Evolutionary conservation across 164 flowering plant species (phyloP).

Genomic region (Houttuynia cordata): DNA sequence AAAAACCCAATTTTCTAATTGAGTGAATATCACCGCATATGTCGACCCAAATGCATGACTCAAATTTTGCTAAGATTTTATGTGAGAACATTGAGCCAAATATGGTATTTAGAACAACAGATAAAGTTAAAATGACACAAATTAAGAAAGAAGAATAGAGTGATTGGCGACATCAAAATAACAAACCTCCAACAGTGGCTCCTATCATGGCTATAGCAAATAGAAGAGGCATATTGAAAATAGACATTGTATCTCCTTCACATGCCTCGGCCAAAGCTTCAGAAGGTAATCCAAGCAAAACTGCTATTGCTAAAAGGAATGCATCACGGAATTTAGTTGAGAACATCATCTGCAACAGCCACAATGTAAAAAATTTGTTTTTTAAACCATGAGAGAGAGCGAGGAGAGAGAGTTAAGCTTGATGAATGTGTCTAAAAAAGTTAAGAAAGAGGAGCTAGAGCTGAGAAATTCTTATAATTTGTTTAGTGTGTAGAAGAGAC

Average conservation of each 20-base stretch:
- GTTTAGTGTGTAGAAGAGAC: no score
- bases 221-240: conserved; percentile 66
- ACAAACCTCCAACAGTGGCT: conserved; percentile 80
- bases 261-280: conserved; percentile 90
- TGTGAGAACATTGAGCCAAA: not conserved
- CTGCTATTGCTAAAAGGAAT: conserved; percentile 28
- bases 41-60: no score
- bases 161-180: not conserved
- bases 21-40: no score
- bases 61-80: no score
- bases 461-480: no score
- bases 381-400: no score
- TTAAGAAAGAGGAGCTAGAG: no score
- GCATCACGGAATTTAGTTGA: conserved; percentile 18
- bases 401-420: no score
- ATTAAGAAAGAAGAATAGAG: not conserved
- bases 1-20: no score
- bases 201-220: conserved; percentile 69
- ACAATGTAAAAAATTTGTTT: conserved; percentile 1
- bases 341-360: conserved; percentile 23
- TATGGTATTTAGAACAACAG: not conserved
- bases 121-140: not conserved
- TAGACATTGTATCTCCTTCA: conserved; percentile 36
- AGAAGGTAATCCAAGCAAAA: conserved; percentile 42
- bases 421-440: no score